Percentiles rank a stretch among this genome's conserved stretches.
Conservation (phyloP, 106 monocot species). For the Alisma plantagoaquatica region DNA sequence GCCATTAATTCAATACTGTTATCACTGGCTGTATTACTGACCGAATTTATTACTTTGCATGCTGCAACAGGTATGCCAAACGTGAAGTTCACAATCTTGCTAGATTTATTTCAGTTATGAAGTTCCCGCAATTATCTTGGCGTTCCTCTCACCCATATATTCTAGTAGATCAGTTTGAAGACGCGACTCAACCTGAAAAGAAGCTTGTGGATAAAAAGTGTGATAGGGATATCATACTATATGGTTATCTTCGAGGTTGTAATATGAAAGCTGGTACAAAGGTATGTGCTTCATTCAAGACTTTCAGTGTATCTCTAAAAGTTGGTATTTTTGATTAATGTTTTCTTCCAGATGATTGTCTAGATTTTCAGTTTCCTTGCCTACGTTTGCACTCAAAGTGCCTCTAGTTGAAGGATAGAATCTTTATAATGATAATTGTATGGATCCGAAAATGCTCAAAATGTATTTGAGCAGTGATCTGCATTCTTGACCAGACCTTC, state of each 20-base stretch:
- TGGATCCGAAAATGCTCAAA: no score
- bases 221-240: conserved; percentile 85
- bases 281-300: no score
- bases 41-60: no score
- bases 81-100: conserved; percentile 94
- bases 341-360: no score
- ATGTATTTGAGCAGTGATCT: no score
- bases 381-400: no score
- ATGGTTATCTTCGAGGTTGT: conserved; percentile 97
- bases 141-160: conserved; percentile 84
- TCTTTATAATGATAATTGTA: no score
- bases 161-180: conserved; percentile 89
- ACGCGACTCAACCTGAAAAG: conserved; percentile 74
- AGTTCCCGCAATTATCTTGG: conserved; percentile 76
- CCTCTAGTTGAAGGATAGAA: no score
- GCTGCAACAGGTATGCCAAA: conserved; percentile 68
- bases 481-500: no score
- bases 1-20: background rate
- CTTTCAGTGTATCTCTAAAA: no score
- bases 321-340: no score
- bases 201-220: conserved; percentile 66
- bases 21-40: background rate
- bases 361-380: no score
- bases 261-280: conserved; percentile 84
- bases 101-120: conserved; percentile 93